phyloP scores from a whole-genome alignment of 148 eudicot genomes.

The Selenicereus undatus region DNA sequence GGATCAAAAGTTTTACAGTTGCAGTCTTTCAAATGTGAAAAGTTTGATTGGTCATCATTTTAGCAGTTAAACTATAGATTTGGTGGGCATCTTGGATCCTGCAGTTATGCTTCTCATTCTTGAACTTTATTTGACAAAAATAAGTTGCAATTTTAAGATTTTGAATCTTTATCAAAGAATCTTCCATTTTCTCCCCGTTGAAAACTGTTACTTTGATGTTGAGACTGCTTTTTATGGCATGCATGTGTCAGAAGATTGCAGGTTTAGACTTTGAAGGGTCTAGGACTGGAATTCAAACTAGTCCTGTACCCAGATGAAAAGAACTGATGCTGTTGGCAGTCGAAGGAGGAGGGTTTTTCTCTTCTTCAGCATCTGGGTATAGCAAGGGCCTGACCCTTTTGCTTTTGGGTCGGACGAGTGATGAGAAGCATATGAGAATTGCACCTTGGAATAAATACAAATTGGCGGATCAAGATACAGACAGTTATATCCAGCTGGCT shows the following conservation, averaged over 20 bases:
- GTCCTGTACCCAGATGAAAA: slow-evolving; percentile 66
- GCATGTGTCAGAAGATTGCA: slow-evolving; percentile 21
- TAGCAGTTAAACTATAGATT: not conserved
- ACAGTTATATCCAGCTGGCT: slow-evolving; percentile 90
- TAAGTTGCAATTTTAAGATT: not conserved
- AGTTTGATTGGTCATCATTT: not conserved
- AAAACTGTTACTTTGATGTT: not conserved
- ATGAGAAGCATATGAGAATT: slow-evolving; percentile 94
- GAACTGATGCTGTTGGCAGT: slow-evolving; percentile 97
- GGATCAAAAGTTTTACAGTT: too few relatives aligned
- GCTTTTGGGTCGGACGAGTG: slow-evolving; percentile 74
- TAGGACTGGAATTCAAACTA: slow-evolving; percentile 20
- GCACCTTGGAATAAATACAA: slow-evolving; percentile 93
- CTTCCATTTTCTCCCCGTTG: too few relatives aligned
- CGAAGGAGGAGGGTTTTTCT: slow-evolving; percentile 98
- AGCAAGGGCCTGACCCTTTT: slow-evolving; percentile 88
- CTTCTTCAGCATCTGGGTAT: slow-evolving; percentile 91
- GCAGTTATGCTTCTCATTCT: not conserved
- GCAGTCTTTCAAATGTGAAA: not conserved
- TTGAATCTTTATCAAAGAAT: not conserved
- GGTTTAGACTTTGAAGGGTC: slow-evolving; percentile 21
- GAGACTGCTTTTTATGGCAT: slow-evolving; percentile 20
- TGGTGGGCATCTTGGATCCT: not conserved
- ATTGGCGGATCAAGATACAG: slow-evolving; percentile 73
- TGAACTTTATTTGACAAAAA: not conserved